Conservation (phyloP, 768 basidiomycete species). For the Mycena belliarum region DNA sequence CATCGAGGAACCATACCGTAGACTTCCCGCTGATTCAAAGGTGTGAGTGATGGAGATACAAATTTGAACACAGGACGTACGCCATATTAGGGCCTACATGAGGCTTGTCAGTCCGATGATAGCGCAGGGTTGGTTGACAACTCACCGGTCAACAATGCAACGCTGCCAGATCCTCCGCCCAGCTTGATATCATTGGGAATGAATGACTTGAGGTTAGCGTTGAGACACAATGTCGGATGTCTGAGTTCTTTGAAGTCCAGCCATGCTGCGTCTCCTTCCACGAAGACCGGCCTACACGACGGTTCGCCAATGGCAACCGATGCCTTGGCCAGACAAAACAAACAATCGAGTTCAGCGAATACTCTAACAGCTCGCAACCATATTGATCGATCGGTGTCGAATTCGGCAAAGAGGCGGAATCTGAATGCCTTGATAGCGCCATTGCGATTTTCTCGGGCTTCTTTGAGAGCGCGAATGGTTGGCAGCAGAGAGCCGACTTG, state of each 20-base stretch:
- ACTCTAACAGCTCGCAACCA: slow-evolving; percentile 87
- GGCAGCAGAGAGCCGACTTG: slow-evolving; percentile 69
- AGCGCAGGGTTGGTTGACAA: slow-evolving; percentile 4
- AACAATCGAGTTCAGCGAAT: slow-evolving; percentile 94
- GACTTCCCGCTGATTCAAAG: slow-evolving; percentile 63
- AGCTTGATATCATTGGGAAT: slow-evolving; percentile 93
- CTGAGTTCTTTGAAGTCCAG: slow-evolving; percentile 88
- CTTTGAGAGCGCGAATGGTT: slow-evolving; percentile 82
- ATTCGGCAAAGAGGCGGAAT: slow-evolving; percentile 74
- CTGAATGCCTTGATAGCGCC: slow-evolving; percentile 84
- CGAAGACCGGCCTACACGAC: slow-evolving; percentile 86
- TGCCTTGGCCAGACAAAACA: slow-evolving; percentile 88
- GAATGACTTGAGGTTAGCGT: slow-evolving; percentile 65
- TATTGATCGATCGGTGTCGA: slow-evolving; percentile 74
- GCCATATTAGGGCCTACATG: slow-evolving; percentile 84
- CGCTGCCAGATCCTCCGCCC: slow-evolving; percentile 72
- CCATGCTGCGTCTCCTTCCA: slow-evolving; percentile 77
- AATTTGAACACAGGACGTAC: slow-evolving; percentile 41
- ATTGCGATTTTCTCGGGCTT: slow-evolving; percentile 87
- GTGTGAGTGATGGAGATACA: not conserved
- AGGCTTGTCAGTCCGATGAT: not conserved
- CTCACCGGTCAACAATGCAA: slow-evolving; percentile 85
- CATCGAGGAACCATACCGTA: slow-evolving; percentile 45
- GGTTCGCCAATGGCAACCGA: slow-evolving; percentile 92
- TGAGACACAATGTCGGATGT: slow-evolving; percentile 82